A percentile compares a stretch with the other conserved stretches of the same genome.
These are phyloP conservation scores for Cryphonectria carpinicola DNA, from an alignment of 2,329 filamentous ascomycete genomes.

Conservation along the genomic window DNA sequence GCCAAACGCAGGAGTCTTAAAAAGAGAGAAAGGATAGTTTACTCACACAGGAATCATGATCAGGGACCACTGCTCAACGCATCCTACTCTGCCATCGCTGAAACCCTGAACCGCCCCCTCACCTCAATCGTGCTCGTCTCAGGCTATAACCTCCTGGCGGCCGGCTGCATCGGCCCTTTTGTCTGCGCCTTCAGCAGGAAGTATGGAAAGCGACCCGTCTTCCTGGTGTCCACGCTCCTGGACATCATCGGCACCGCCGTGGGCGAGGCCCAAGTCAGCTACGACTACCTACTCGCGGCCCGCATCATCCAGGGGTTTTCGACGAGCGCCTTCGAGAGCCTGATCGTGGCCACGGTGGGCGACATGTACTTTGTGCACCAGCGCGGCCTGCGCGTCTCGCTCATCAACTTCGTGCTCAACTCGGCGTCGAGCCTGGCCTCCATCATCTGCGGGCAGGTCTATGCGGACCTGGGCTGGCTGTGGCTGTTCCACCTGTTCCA, in stretches of 20 bases:
- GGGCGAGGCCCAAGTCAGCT: conserved; percentile 30
- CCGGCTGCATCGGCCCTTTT: conserved; percentile 31
- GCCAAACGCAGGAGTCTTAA: not conserved
- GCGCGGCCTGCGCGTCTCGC: conserved; percentile 33
- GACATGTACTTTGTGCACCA: conserved; percentile 38
- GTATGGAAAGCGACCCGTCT: conserved; percentile 36
- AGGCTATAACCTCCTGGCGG: conserved; percentile 32
- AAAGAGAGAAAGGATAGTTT: not conserved
- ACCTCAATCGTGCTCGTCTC: conserved; percentile 27
- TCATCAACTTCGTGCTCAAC: conserved; percentile 29
- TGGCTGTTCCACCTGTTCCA: conserved; percentile 42
- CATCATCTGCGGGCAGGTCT: conserved; percentile 32
- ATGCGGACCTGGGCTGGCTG: conserved; percentile 32
- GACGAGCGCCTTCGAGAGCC: conserved; percentile 35
- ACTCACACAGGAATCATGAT: not conserved
- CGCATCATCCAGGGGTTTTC: conserved; percentile 37
- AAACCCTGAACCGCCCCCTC: not conserved
- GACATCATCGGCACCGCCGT: conserved; percentile 32
- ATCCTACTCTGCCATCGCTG: conserved; percentile 5
- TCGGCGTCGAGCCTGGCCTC: conserved; percentile 31
- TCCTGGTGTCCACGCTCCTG: conserved; percentile 32
- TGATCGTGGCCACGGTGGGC: conserved; percentile 34
- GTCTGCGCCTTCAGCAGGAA: conserved; percentile 32
- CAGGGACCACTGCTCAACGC: conserved; percentile 10
- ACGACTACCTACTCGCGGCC: conserved; percentile 32